phyloP scores from a whole-genome alignment of 1,284 basidiomycete genomes.

The Inonotus hispidus region DNA sequence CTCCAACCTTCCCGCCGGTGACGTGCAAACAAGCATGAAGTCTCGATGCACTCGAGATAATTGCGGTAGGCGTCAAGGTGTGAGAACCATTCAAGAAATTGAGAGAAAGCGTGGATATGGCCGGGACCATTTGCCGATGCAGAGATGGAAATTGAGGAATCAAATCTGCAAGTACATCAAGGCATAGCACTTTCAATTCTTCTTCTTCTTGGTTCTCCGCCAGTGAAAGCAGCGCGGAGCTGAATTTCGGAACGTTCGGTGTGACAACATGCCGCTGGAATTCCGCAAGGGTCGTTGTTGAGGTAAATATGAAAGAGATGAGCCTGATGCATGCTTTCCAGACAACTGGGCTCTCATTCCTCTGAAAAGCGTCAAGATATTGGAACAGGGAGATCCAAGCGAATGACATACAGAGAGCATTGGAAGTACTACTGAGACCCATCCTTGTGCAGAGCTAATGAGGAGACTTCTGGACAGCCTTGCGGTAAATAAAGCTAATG shows the following conservation, averaged over 20 bases:
- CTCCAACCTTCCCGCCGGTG: slow-evolving; percentile 73
- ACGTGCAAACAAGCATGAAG: slow-evolving; percentile 58
- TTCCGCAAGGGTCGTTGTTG: slow-evolving; percentile 54
- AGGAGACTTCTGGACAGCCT: slow-evolving; percentile 50
- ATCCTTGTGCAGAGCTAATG: slow-evolving; percentile 63
- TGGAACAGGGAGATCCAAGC: slow-evolving; percentile 16
- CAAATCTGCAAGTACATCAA: slow-evolving; percentile 51
- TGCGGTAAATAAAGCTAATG: slow-evolving; percentile 61
- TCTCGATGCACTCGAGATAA: slow-evolving; percentile 46
- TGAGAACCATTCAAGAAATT: slow-evolving; percentile 50
- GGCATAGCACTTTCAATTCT: slow-evolving; percentile 50
- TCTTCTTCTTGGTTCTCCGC: slow-evolving; percentile 45
- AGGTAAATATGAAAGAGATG: slow-evolving; percentile 51
- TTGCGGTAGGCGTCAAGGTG: slow-evolving; percentile 32
- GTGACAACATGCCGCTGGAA: slow-evolving; percentile 70
- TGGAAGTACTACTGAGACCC: slow-evolving; percentile 60
- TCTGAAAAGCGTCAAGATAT: slow-evolving; percentile 38
- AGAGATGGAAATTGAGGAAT: slow-evolving; percentile 60
- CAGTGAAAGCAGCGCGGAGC: slow-evolving; percentile 47
- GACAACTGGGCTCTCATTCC: slow-evolving; percentile 54
- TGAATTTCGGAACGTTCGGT: slow-evolving; percentile 69
- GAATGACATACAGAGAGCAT: slow-evolving; percentile 50
- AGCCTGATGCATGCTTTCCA: slow-evolving; percentile 58
- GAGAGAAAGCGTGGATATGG: slow-evolving; percentile 48
- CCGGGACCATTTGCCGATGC: slow-evolving; percentile 46